A percentile compares a stretch with the other conserved stretches of the same genome.
Conservation (phyloP, 2,329 filamentous ascomycete species). For the Neonectria sp. region DNA sequence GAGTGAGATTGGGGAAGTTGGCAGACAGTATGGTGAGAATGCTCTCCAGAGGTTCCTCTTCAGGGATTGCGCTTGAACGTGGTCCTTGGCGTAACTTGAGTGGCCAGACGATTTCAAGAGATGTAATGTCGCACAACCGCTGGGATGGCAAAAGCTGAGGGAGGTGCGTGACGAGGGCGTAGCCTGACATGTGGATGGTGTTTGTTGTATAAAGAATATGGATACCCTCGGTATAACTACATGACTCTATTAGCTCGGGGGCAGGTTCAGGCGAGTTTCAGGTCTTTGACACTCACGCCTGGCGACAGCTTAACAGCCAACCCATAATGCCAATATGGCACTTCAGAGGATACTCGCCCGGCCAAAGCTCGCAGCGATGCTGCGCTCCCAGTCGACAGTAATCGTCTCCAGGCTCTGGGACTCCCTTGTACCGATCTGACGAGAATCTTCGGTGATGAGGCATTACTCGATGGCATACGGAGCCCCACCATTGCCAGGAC, state of each 20-base stretch:
- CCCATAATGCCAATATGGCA: conserved; percentile 19
- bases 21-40: background rate
- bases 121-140: background rate
- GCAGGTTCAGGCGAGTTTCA: no score
- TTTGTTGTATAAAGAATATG: conserved; percentile 17
- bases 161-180: background rate
- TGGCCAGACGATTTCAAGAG: background rate
- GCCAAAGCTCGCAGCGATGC: background rate
- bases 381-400: background rate
- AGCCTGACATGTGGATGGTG: conserved; percentile 6
- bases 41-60: background rate
- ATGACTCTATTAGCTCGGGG: background rate
- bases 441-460: background rate
- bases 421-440: background rate
- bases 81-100: background rate
- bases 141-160: background rate
- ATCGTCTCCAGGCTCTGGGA: background rate
- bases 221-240: conserved; percentile 12
- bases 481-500: conserved; percentile 24
- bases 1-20: background rate
- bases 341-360: background rate
- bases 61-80: background rate
- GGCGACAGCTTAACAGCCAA: conserved; percentile 8
- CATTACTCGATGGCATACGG: conserved; percentile 24
- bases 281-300: conserved; percentile 14